phyloP scores from a whole-genome alignment of 345 rosid genomes.

The Aethionema arabicum region DNA sequence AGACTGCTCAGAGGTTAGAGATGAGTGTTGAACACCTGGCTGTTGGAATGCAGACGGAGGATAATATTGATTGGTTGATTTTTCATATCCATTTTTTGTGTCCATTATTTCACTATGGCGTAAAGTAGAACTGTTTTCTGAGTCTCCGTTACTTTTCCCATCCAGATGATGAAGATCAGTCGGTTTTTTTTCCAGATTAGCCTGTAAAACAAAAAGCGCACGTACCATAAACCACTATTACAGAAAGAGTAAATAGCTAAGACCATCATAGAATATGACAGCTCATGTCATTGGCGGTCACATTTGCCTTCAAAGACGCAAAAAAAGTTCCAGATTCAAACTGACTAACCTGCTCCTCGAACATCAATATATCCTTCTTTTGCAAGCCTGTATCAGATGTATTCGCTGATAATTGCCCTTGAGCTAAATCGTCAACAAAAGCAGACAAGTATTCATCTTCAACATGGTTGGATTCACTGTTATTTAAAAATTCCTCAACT shows the following conservation, averaged over 20 bases:
- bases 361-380: constrained; percentile 40
- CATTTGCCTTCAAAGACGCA: constrained; percentile 9
- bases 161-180: constrained; percentile 41
- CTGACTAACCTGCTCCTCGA: constrained; percentile 52
- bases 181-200: constrained; percentile 45
- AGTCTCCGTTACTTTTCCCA: constrained; percentile 44
- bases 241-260: constrained; percentile 8
- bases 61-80: constrained; percentile 36
- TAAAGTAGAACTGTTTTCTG: constrained; percentile 48
- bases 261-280: constrained; percentile 16
- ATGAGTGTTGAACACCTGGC: constrained; percentile 34
- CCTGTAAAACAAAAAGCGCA: constrained; percentile 42
- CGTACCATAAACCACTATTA: constrained; percentile 19
- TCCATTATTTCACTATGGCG: constrained; percentile 40
- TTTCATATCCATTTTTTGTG: constrained; percentile 29
- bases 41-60: constrained; percentile 34
- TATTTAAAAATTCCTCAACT: constrained; percentile 38
- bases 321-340: neutral
- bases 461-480: constrained; percentile 37
- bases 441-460: constrained; percentile 38
- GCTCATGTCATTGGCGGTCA: neutral
- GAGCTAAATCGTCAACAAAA: constrained; percentile 33
- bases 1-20: constrained; percentile 39
- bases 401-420: constrained; percentile 27
- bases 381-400: constrained; percentile 22